These are phyloP conservation scores for Stenogyne calaminthoides DNA, from an alignment of 305 asterid genomes.

Conservation along the genomic window DNA sequence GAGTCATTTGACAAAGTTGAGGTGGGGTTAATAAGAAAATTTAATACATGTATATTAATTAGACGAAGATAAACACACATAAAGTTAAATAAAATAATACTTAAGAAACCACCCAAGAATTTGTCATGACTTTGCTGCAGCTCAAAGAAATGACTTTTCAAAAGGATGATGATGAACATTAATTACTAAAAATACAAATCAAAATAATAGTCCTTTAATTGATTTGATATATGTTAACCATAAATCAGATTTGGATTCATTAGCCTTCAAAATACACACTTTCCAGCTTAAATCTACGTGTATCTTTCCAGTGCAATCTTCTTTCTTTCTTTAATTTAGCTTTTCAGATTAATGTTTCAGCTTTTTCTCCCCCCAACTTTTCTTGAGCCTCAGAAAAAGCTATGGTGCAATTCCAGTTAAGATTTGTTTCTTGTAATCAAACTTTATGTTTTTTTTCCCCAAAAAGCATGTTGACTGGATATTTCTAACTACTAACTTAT, in stretches of 20 bases:
- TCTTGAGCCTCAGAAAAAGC: conserved; percentile 40
- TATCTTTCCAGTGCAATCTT: conserved; percentile 40
- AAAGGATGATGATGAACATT: conserved; percentile 19
- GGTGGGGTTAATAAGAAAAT: too few relatives aligned
- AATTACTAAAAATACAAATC: neutral
- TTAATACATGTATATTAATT: neutral
- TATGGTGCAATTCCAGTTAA: conserved; percentile 58
- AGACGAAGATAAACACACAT: neutral
- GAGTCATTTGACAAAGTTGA: too few relatives aligned
- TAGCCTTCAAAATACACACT: conserved; percentile 37
- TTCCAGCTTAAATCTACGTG: conserved; percentile 80
- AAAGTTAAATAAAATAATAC: neutral
- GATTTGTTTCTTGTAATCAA: conserved; percentile 17
- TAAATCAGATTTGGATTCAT: conserved; percentile 27
- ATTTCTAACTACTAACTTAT: too few relatives aligned
- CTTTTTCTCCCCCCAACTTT: conserved; percentile 38
- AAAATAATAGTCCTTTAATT: neutral
- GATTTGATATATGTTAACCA: conserved; percentile 25
- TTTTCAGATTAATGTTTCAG: conserved; percentile 46
- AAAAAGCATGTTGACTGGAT: conserved; percentile 37
- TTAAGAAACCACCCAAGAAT: neutral
- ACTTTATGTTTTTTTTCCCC: conserved; percentile 7
- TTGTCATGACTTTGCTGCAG: conserved; percentile 16
- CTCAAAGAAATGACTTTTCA: conserved; percentile 28
- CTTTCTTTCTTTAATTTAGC: conserved; percentile 36